Conservation (phyloP, 306 rosid genomes). For the Castanopsis chinensis region DNA sequence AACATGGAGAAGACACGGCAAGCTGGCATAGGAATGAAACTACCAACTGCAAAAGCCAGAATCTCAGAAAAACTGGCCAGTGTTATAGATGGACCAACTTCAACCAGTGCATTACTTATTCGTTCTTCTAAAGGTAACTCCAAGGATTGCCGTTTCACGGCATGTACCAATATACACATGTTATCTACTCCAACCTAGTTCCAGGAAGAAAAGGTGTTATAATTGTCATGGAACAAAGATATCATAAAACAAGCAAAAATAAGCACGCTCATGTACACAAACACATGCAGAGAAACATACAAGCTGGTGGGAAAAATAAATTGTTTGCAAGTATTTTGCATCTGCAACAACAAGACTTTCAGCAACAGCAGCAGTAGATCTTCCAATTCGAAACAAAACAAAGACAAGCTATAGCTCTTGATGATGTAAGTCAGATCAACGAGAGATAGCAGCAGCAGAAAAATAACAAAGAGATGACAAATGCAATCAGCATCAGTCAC, state of each 20-base stretch:
- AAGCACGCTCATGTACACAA: not conserved
- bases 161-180: constrained; percentile 96
- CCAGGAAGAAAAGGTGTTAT: constrained; percentile 4
- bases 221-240: not conserved
- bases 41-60: constrained; percentile 93
- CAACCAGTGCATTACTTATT: constrained; percentile 80
- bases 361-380: not conserved
- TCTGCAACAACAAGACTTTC: not conserved
- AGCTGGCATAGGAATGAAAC: constrained; percentile 95
- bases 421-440: not conserved
- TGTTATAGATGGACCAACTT: constrained; percentile 96
- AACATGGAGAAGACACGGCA: constrained; percentile 98
- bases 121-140: constrained; percentile 70
- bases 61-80: constrained; percentile 90
- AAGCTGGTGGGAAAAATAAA: not conserved
- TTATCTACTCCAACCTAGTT: constrained; percentile 96
- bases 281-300: not conserved
- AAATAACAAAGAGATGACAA: not conserved
- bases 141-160: constrained; percentile 76
- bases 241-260: not conserved
- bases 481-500: not conserved
- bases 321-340: not conserved
- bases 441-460: not conserved
- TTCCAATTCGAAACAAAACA: not conserved
- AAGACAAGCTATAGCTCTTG: not conserved